Conservation (phyloP, 257 asterid species). For the Sherardia arvensis region DNA sequence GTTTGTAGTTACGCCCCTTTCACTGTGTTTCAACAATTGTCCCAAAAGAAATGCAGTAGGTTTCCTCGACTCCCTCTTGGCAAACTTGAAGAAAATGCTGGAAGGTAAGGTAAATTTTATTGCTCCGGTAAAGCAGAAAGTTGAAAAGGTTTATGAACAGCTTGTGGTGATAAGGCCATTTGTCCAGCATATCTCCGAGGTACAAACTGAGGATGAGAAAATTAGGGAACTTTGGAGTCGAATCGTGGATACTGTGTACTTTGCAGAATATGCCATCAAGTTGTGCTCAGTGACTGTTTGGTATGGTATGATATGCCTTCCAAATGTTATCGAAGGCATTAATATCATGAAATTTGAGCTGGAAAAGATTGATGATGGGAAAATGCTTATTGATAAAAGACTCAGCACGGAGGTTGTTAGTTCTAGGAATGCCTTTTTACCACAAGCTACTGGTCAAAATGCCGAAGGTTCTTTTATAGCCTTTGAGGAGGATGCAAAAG, state of each 20-base stretch:
- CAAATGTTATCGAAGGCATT: not conserved
- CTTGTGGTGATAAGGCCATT: not conserved
- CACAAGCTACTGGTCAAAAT: not conserved
- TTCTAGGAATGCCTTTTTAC: not conserved
- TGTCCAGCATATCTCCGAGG: not conserved
- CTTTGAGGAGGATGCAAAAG: conserved; percentile 2
- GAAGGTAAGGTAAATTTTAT: not conserved
- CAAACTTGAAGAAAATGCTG: not conserved
- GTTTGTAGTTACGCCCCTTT: not conserved
- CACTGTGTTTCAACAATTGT: not conserved
- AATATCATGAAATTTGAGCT: not conserved
- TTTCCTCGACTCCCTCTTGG: not conserved
- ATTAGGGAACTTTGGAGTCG: not conserved
- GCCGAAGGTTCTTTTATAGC: not conserved
- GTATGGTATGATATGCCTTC: not conserved
- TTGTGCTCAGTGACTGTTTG: not conserved
- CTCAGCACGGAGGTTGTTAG: not conserved
- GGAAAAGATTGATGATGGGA: not conserved
- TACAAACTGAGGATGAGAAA: not conserved
- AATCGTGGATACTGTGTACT: not conserved
- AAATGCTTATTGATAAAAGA: too few relatives aligned
- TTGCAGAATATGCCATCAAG: conserved; percentile 1
- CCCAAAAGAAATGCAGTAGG: conserved; percentile 9
- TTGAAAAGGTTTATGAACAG: not conserved
- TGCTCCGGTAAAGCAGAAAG: not conserved